A percentile compares a stretch with the other conserved stretches of the same genome.
These are phyloP conservation scores for Gillenia trifoliata DNA, from an alignment of 306 rosid species.

Conservation along the genomic window DNA sequence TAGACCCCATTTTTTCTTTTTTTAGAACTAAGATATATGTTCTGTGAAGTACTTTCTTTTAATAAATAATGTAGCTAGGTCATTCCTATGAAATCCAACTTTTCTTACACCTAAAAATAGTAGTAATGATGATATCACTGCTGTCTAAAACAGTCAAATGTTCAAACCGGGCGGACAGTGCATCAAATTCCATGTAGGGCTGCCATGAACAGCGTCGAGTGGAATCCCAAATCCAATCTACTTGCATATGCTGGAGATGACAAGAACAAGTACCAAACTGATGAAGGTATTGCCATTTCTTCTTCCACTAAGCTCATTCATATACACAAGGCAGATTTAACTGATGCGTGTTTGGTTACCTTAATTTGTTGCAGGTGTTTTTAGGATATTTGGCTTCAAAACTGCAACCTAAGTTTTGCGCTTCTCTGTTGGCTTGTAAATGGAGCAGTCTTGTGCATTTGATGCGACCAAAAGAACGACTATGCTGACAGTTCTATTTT, in stretches of 20 bases:
- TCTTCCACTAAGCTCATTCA: not conserved
- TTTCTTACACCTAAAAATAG: not conserved
- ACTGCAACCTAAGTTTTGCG: constrained; percentile 40
- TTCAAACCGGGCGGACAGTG: constrained; percentile 70
- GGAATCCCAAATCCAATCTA: constrained; percentile 88
- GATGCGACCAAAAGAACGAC: not conserved
- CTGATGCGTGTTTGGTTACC: constrained; percentile 1
- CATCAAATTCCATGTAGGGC: constrained; percentile 93
- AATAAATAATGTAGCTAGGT: not conserved
- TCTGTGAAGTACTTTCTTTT: not conserved
- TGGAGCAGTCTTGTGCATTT: too few species aligned
- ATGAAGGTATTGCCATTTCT: constrained; percentile 55
- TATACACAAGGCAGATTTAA: not conserved
- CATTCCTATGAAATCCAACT: not conserved
- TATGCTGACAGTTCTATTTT: not conserved
- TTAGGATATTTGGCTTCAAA: constrained; percentile 82
- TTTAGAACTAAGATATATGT: not conserved
- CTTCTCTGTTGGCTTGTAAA: not conserved
- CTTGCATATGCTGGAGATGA: constrained; percentile 98
- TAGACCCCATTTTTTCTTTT: not conserved
- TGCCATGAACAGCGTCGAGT: constrained; percentile 98
- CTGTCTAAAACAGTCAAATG: constrained; percentile 56
- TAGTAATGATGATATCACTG: constrained; percentile 1
- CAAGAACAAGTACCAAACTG: constrained; percentile 92
- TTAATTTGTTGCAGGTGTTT: constrained; percentile 64